Evolutionary conservation across 1,284 basidiomycete species (phyloP), one percentile per base, ranked within the genome.

Genomic region (Ceratobasidium sp.): DNA sequence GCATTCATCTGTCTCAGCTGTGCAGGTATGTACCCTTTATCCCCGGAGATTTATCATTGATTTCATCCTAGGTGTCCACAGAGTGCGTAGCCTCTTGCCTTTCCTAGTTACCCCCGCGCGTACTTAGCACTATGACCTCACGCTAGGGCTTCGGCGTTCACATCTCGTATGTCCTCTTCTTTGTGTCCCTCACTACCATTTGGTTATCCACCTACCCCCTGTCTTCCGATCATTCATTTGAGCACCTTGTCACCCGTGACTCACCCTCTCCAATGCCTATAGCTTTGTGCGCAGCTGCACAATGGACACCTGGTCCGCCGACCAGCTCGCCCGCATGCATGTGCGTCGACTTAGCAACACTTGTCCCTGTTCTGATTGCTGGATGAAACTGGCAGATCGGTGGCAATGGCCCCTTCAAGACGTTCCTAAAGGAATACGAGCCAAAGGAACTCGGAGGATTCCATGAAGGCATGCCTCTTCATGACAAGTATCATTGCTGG

Each of bases 271-370:
- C 82, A 52, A 42, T 48, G 42, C 73, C 33, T 67, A n/a, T 85
- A 96, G 94, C 83, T 97, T 97, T 85, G 94, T 97, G 74, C 90
- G 96, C 82, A 96, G 94, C 66, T 91, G 96, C 81, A 96, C 96
- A 77, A 98, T 98, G 96, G 96, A 97, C 86, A 93, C 95, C 82
- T 98, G 96, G 96, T 93, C 95, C 78, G 90, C 92, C 54, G 94
- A 96, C 74, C 96, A 98, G 84, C 87, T 97, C 81, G 92, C 87
- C 82, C 91, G 96, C 81, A 97, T 98, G 95, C 91, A 94, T 90
- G 94, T 95, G 61, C 69, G 87, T 81, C 80, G 52, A 61, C 74
- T 26, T 77, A 52, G 77, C 76, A 71, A 70, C 78, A 79, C 77
- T 79, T 80, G 75, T 50, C 78, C 75, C 50, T 66, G 67, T 42